Evolutionary conservation across 2,329 filamentous ascomycete genomes (phyloP).

Genomic region (Boeremia exigua): DNA sequence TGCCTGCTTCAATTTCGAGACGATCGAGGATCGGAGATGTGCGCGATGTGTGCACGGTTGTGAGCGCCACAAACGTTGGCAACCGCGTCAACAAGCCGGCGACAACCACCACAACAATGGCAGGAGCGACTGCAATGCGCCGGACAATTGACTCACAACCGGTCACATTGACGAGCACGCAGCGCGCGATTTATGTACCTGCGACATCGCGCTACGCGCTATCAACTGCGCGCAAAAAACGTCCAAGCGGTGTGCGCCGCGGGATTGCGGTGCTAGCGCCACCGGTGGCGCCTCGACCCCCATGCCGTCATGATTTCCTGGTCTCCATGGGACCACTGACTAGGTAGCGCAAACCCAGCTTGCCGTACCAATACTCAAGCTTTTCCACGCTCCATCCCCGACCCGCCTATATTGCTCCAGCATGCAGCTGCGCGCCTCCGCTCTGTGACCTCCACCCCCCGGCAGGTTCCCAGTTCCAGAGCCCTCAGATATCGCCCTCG

Average conservation of each 20-base stretch:
- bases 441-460: constrained; percentile 14
- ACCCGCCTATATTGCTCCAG: constrained; percentile 16
- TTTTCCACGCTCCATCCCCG: constrained; percentile 19
- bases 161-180: neutral
- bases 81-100: constrained; percentile 9
- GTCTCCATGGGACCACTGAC: constrained; percentile 17
- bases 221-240: constrained; percentile 1
- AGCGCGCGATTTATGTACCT: constrained; percentile 1
- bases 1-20: constrained; percentile 11
- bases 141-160: neutral
- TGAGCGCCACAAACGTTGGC: constrained; percentile 15
- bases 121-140: neutral
- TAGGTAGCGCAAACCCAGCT: constrained; percentile 10
- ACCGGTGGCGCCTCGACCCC: constrained; percentile 9
- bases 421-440: constrained; percentile 16
- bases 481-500: neutral
- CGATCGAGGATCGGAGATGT: constrained; percentile 15
- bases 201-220: constrained; percentile 1
- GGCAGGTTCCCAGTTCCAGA: constrained; percentile 11
- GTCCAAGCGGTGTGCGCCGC: constrained; percentile 15
- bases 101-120: constrained; percentile 6
- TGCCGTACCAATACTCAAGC: constrained; percentile 22
- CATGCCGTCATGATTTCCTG: constrained; percentile 17
- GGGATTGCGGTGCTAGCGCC: constrained; percentile 5
- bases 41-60: constrained; percentile 6